Conservation (phyloP, 352 stramenopile species). For the Hyaloperonospora arabidopsidis region DNA sequence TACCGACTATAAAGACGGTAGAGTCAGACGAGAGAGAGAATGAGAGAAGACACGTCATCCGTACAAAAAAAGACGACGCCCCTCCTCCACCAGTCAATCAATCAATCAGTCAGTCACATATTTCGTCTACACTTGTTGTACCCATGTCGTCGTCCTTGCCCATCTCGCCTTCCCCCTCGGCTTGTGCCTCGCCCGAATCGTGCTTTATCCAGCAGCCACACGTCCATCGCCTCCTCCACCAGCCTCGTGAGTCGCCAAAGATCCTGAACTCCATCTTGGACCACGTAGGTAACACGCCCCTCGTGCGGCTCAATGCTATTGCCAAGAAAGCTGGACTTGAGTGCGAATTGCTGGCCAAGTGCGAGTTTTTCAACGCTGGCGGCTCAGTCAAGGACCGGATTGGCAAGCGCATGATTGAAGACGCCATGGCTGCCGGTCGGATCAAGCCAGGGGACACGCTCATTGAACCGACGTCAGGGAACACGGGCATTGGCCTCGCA, state of each 20-base stretch:
- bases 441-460: slow-evolving; percentile 93
- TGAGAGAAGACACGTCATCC: no score
- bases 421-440: slow-evolving; percentile 84
- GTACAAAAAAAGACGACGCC: no score
- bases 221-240: no score
- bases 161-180: no score
- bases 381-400: slow-evolving; percentile 90
- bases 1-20: no score
- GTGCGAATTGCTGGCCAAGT: slow-evolving; percentile 92
- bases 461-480: slow-evolving; percentile 96
- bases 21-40: no score
- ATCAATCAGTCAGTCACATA: no score
- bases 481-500: slow-evolving; percentile 96
- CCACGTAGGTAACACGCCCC: slow-evolving; percentile 91
- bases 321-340: slow-evolving; percentile 92
- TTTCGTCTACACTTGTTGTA: no score
- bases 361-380: slow-evolving; percentile 95
- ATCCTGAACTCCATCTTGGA: slow-evolving; percentile 91
- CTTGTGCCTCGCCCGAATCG: slow-evolving; percentile 36
- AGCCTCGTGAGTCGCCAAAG: slow-evolving; percentile 51
- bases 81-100: no score
- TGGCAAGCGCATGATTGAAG: slow-evolving; percentile 87
- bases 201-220: slow-evolving; percentile 67
- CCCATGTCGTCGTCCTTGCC: slow-evolving; percentile 1
- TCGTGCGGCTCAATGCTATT: slow-evolving; percentile 89